Evolutionary conservation across 1,284 basidiomycete genomes (phyloP), one percentile per base, ranked within the genome.

Genomic region (Fomes fomentarius): DNA sequence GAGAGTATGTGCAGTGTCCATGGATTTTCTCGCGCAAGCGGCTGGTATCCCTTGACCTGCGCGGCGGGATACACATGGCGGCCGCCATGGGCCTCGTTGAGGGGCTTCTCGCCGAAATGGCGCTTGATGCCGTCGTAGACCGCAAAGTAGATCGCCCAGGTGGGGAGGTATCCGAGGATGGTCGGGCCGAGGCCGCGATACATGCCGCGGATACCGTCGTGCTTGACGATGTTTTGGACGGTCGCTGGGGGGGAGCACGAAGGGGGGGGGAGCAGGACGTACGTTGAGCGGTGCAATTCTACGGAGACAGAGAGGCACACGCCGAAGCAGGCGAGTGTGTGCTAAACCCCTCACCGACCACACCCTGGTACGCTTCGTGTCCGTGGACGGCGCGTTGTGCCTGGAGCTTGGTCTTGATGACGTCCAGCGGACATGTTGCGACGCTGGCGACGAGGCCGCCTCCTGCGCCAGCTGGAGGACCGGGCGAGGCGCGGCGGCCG

Each of bases 91-190:
- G 59, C 58, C 12, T 70, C 68, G 28, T 78, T 83, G 10, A 82
- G 71, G 3, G 85, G 81, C 30, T 74, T 72, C 66, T 87, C 84
- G 37, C 92, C 91, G 66, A 95, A 87, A 31, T 79, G 74, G 22
- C 83, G 83, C 79, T 97, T 97, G 72, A 95, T 91, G 56, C 90
- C 85, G 74, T 98, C 95, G 74, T 97, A 97, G 17, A 98, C 93
- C n/a, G 93, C 87, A 71, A 98, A 98, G 73, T 97, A 98, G 64
- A 98, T 98, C 24, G 94, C 95, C 95, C 95, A 97, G 9, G 95
- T 98, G 22, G 95, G 95, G 35, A 98, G 83, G 73, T 98, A 97
- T 7, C 95, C 95, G 5, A 95, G 82, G 55, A 98, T 83, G 12
- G 95, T 98, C n/a, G 95, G 96, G 9, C 95, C 95, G 24, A 98